phyloP scores from a whole-genome alignment of 306 rosid species.

The Vicia sativa region DNA sequence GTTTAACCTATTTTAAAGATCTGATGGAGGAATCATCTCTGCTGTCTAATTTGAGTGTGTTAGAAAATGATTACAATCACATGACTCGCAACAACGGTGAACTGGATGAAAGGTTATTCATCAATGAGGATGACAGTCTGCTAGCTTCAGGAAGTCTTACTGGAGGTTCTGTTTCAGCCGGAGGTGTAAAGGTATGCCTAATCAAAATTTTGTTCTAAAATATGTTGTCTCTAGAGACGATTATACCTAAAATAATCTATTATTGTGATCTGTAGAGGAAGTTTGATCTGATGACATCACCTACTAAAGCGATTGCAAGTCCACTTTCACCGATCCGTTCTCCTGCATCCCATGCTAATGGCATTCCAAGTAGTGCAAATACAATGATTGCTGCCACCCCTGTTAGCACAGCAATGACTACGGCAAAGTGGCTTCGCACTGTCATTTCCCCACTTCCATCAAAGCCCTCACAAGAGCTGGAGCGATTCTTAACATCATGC shows the following conservation, averaged over 20 bases:
- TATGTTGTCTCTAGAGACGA: neutral
- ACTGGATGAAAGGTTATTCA: constrained; percentile 87
- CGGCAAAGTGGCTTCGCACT: constrained; percentile 99
- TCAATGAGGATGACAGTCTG: constrained; percentile 85
- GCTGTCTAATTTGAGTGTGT: constrained; percentile 58
- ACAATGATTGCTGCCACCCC: constrained; percentile 87
- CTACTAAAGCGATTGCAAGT: constrained; percentile 71
- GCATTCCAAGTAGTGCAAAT: constrained; percentile 50
- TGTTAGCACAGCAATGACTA: constrained; percentile 98
- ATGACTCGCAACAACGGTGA: constrained; percentile 72
- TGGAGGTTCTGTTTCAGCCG: constrained; percentile 59
- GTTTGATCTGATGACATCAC: constrained; percentile 74
- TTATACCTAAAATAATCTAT: constrained; percentile 28
- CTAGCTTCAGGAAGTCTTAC: constrained; percentile 81
- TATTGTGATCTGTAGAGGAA: constrained; percentile 65
- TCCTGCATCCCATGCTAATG: constrained; percentile 72
- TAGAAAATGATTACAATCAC: constrained; percentile 78
- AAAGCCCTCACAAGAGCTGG: constrained; percentile 82
- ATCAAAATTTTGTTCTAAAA: constrained; percentile 11
- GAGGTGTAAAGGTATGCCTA: constrained; percentile 76
- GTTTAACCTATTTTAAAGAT: constrained; percentile 80
- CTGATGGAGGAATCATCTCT: constrained; percentile 73
- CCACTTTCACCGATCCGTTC: constrained; percentile 92
- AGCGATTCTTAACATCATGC: constrained; percentile 76
- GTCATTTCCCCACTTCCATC: constrained; percentile 86